These are phyloP conservation scores for Niveomyces coronatus DNA, from an alignment of 2,329 filamentous ascomycete genomes.

Conservation along the genomic window DNA sequence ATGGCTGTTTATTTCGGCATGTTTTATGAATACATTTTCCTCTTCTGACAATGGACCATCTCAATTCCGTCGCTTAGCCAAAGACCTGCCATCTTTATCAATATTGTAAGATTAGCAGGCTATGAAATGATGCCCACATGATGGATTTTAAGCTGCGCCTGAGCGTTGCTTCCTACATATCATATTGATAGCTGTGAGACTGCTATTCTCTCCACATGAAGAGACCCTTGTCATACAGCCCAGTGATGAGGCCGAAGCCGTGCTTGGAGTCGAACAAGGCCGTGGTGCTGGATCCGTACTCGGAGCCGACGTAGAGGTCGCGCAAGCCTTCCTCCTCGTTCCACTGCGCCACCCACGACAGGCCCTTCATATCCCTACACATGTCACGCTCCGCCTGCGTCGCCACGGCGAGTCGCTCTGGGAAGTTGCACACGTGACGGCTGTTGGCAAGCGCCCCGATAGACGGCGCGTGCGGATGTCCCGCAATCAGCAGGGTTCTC, in stretches of 20 bases:
- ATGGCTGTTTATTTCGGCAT: too few relatives aligned
- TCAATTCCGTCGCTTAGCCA: too few relatives aligned
- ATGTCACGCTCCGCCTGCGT: slow-evolving; percentile 3
- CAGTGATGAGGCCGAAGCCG: slow-evolving; percentile 25
- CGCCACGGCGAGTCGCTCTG: slow-evolving; percentile 16
- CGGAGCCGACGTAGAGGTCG: slow-evolving; percentile 22
- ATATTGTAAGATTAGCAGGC: too few relatives aligned
- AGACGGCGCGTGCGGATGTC: slow-evolving; percentile 27
- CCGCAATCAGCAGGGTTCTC: slow-evolving; percentile 29
- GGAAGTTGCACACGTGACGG: slow-evolving; percentile 26
- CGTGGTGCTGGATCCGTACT: slow-evolving; percentile 26
- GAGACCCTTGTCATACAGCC: slow-evolving; percentile 28
- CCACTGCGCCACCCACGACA: slow-evolving; percentile 26
- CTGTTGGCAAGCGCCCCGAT: slow-evolving; percentile 21
- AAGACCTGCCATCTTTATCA: too few relatives aligned
- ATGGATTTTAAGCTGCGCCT: too few relatives aligned
- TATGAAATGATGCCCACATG: too few relatives aligned
- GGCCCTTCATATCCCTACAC: slow-evolving; percentile 9
- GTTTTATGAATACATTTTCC: too few relatives aligned
- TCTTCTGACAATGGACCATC: too few relatives aligned
- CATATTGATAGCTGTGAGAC: too few relatives aligned
- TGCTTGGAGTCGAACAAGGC: slow-evolving; percentile 19
- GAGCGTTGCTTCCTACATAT: too few relatives aligned
- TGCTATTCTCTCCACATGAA: slow-evolving; percentile 18
- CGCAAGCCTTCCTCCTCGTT: slow-evolving; percentile 22